These are phyloP conservation scores for Cystobasidiaceae sp. DNA, from an alignment of 1,284 basidiomycete genomes.

Conservation along the genomic window DNA sequence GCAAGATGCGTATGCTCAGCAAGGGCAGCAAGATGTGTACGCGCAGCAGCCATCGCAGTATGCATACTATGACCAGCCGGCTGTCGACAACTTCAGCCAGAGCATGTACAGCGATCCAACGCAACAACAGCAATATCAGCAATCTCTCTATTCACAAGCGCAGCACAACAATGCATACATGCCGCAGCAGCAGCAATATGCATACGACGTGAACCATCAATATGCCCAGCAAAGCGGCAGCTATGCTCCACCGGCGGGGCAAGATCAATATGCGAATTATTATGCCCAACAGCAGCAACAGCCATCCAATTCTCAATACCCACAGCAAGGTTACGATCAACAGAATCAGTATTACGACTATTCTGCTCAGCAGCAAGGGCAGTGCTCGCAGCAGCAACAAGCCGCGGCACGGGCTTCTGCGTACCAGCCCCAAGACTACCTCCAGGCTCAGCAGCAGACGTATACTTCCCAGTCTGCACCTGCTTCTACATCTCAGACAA, in stretches of 20 bases:
- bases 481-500: neutral
- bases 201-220: neutral
- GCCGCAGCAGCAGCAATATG: constrained; percentile 9
- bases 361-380: neutral
- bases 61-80: constrained; percentile 10
- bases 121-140: constrained; percentile 1
- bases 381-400: constrained; percentile 15
- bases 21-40: neutral
- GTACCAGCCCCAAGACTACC: constrained; percentile 13
- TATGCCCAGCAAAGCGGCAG: constrained; percentile 1
- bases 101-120: constrained; percentile 10
- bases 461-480: constrained; percentile 4
- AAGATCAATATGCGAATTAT: neutral
- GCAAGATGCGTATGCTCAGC: neutral
- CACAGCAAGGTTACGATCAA: constrained; percentile 6
- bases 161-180: neutral
- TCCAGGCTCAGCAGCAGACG: constrained; percentile 7
- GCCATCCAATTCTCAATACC: neutral
- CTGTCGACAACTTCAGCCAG: constrained; percentile 20
- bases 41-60: neutral
- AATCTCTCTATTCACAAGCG: constrained; percentile 2
- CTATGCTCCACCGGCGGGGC: neutral
- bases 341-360: constrained; percentile 2
- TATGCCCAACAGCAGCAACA: no score
- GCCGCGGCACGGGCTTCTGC: neutral